Evolutionary conservation across 306 rosid genomes (phyloP).

Genomic region (Trifolium pratense): DNA sequence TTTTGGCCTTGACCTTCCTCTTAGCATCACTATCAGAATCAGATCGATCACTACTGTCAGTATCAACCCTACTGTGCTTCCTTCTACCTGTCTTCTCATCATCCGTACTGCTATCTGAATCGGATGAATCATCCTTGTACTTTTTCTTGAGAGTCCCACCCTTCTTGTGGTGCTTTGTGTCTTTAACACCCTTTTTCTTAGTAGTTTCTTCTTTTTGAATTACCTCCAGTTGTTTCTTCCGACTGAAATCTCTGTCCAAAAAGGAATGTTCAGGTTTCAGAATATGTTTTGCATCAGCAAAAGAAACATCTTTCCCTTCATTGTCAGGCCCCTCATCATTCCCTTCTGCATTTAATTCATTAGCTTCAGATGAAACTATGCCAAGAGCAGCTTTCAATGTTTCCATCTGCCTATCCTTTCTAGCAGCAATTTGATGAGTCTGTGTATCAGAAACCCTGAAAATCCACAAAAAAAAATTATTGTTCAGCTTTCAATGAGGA

Average conservation of each 20-base stretch:
- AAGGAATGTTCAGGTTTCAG: slow-evolving; percentile 72
- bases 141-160: slow-evolving; percentile 56
- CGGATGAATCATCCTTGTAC: slow-evolving; percentile 58
- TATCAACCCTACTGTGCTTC: slow-evolving; percentile 43
- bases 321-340: slow-evolving; percentile 50
- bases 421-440: slow-evolving; percentile 95
- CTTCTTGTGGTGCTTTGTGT: slow-evolving; percentile 52
- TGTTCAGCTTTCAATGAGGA: background rate
- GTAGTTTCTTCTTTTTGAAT: slow-evolving; percentile 59
- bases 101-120: slow-evolving; percentile 58
- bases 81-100: slow-evolving; percentile 45
- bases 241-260: slow-evolving; percentile 71
- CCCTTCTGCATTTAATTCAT: too few species aligned
- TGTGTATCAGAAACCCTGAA: slow-evolving; percentile 85
- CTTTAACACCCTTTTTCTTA: slow-evolving; percentile 54
- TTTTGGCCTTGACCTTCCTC: slow-evolving; percentile 53
- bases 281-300: slow-evolving; percentile 55
- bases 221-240: slow-evolving; percentile 59
- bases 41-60: slow-evolving; percentile 50
- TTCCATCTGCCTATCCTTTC: slow-evolving; percentile 96
- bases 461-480: background rate
- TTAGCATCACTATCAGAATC: slow-evolving; percentile 57
- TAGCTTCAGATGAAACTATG: slow-evolving; percentile 50
- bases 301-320: slow-evolving; percentile 46
- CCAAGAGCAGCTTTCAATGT: slow-evolving; percentile 86